Percentiles rank a stretch among this genome's conserved stretches.
phyloP scores from a whole-genome alignment of 2,329 filamentous ascomycete genomes.

The Westerdykella ornata region DNA sequence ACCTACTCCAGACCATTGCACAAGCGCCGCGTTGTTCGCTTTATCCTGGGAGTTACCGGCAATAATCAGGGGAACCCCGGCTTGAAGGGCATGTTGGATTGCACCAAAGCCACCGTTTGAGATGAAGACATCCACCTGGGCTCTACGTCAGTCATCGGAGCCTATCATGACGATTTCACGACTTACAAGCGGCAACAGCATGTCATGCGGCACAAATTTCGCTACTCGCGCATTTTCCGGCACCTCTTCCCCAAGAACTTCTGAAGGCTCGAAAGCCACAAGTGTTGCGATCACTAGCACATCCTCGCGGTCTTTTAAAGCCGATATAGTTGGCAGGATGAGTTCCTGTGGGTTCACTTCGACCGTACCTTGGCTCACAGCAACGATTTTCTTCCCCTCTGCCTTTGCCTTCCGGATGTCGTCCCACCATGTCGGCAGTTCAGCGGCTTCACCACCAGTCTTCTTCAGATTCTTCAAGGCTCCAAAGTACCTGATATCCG shows the following conservation, averaged over 20 bases:
- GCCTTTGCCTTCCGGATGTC: constrained; percentile 38
- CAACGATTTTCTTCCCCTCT: constrained; percentile 38
- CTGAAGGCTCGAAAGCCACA: constrained; percentile 24
- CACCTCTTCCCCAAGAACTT: constrained; percentile 16
- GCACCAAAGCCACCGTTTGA: constrained; percentile 48
- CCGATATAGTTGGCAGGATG: constrained; percentile 42
- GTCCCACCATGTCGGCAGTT: constrained; percentile 44
- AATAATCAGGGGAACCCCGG: constrained; percentile 46
- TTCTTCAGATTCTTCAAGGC: constrained; percentile 15
- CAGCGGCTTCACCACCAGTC: not conserved
- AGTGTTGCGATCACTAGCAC: constrained; percentile 36
- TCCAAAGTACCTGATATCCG: constrained; percentile 42
- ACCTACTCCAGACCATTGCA: constrained; percentile 42
- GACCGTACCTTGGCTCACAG: constrained; percentile 47
- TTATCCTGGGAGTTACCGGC: constrained; percentile 38
- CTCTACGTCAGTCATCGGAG: not conserved
- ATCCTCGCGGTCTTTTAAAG: constrained; percentile 39
- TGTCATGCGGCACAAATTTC: constrained; percentile 47
- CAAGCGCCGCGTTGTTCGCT: constrained; percentile 39
- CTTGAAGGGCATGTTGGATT: constrained; percentile 41
- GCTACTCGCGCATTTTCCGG: constrained; percentile 42
- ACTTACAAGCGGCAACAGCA: constrained; percentile 35
- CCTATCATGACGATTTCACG: not conserved
- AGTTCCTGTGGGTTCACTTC: constrained; percentile 38
- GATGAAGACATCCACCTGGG: constrained; percentile 40